These are phyloP conservation scores for Fusarium penzigii DNA, from an alignment of 2,329 filamentous ascomycete species.

Conservation along the genomic window DNA sequence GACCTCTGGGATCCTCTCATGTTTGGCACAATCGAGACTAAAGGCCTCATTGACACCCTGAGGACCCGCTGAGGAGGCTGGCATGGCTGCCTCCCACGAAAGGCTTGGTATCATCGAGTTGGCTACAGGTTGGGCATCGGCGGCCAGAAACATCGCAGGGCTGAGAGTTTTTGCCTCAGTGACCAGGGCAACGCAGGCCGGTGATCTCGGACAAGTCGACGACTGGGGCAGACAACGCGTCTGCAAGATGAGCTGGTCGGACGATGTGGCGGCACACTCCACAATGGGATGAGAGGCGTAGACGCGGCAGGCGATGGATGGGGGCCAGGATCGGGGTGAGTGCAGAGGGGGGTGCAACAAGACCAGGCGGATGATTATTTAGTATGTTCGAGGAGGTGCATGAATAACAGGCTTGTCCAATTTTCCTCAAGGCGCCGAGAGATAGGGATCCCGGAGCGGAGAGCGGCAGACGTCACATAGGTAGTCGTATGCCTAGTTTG, in stretches of 20 bases:
- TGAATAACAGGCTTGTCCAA: neutral
- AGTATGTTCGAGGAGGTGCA: neutral
- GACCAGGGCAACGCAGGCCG: constrained; percentile 13
- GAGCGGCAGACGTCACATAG: constrained; percentile 16
- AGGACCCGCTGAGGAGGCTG: constrained; percentile 4
- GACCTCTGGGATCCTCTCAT: neutral
- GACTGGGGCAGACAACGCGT: constrained; percentile 34
- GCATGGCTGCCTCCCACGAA: constrained; percentile 10
- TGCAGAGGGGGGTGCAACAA: constrained; percentile 18
- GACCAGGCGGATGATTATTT: constrained; percentile 5
- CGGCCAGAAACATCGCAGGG: constrained; percentile 22
- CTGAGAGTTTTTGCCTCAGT: constrained; percentile 17
- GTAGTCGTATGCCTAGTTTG: constrained; percentile 20
- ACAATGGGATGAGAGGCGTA: constrained; percentile 18
- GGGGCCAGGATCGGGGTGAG: constrained; percentile 14
- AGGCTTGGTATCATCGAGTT: constrained; percentile 10
- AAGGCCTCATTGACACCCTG: constrained; percentile 1
- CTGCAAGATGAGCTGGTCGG: constrained; percentile 36
- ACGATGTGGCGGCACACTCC: constrained; percentile 30
- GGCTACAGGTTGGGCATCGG: constrained; percentile 33
- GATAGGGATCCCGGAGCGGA: constrained; percentile 9
- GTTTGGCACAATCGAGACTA: neutral
- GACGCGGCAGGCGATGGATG: constrained; percentile 20
- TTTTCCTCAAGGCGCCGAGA: constrained; percentile 4
- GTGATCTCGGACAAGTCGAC: constrained; percentile 15